Evolutionary conservation across 106 monocot genomes (phyloP).

Genomic region (Narthecium ossifragum): DNA sequence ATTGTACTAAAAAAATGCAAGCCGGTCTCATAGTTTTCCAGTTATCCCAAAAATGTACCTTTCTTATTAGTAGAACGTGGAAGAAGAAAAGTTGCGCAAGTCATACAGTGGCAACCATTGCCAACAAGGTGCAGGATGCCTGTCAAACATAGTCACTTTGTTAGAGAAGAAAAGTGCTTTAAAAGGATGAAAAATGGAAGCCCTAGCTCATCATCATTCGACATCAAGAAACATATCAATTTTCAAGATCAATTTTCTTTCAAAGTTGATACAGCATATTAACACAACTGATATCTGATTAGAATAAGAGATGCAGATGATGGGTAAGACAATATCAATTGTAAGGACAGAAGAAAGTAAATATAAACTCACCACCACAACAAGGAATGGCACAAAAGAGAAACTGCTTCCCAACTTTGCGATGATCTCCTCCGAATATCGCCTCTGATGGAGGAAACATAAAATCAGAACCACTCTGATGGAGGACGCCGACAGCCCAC

Average conservation of each 20-base stretch:
- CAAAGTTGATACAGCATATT: no score
- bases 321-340: no score
- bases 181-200: no score
- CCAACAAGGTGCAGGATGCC: conserved; percentile 74
- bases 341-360: background rate
- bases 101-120: conserved; percentile 75
- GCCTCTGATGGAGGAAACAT: conserved; percentile 58
- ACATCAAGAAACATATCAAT: no score
- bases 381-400: conserved; percentile 71
- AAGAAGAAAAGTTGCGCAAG: conserved; percentile 93
- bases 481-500: conserved; percentile 58
- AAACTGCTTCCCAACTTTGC: conserved; percentile 92
- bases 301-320: no score
- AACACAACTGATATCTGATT: background rate
- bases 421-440: conserved; percentile 50
- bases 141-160: conserved; percentile 13
- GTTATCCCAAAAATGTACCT: conserved; percentile 54
- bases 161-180: no score
- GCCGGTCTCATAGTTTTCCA: no score
- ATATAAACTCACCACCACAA: conserved; percentile 68
- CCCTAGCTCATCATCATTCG: no score
- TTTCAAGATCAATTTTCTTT: no score
- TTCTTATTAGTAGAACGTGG: conserved; percentile 83
- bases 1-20: no score
- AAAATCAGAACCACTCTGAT: conserved; percentile 79